These are phyloP conservation scores for Cinnamomum micranthum DNA, from an alignment of 164 flowering plant species.

Conservation along the genomic window DNA sequence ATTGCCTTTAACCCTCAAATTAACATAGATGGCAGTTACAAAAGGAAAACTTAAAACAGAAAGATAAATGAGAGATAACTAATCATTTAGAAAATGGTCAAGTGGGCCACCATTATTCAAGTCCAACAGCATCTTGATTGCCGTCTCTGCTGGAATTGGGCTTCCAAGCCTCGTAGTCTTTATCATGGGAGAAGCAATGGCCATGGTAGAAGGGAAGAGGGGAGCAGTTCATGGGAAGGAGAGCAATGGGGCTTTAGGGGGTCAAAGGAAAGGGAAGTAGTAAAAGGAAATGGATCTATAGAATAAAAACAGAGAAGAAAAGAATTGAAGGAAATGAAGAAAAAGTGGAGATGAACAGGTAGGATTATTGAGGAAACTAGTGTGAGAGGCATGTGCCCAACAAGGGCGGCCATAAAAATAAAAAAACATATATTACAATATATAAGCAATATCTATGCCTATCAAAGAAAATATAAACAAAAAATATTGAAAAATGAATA, in stretches of 20 bases:
- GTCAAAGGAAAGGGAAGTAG: conserved; percentile 6
- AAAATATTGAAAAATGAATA: too few relatives aligned
- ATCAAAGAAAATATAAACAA: too few relatives aligned
- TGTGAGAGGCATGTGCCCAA: neutral
- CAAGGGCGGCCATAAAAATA: too few relatives aligned
- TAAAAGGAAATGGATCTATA: conserved; percentile 1
- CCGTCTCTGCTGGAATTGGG: neutral
- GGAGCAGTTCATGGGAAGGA: neutral
- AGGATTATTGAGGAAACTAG: conserved; percentile 17
- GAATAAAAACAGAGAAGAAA: neutral
- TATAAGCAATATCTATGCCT: too few relatives aligned
- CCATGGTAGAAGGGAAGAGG: conserved; percentile 35
- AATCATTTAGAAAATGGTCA: too few relatives aligned
- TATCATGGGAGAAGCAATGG: conserved; percentile 49
- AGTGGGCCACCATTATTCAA: too few relatives aligned
- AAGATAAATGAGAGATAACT: too few relatives aligned
- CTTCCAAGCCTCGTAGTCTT: conserved; percentile 2
- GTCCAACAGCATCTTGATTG: neutral
- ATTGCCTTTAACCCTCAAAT: too few relatives aligned
- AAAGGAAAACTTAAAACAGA: too few relatives aligned
- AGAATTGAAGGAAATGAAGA: conserved; percentile 10
- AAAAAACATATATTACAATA: too few relatives aligned
- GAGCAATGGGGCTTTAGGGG: conserved; percentile 14
- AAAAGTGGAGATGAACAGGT: conserved; percentile 14
- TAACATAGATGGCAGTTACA: too few relatives aligned